phyloP scores from a whole-genome alignment of 179 eudicot species.

The Nepenthes alata region DNA sequence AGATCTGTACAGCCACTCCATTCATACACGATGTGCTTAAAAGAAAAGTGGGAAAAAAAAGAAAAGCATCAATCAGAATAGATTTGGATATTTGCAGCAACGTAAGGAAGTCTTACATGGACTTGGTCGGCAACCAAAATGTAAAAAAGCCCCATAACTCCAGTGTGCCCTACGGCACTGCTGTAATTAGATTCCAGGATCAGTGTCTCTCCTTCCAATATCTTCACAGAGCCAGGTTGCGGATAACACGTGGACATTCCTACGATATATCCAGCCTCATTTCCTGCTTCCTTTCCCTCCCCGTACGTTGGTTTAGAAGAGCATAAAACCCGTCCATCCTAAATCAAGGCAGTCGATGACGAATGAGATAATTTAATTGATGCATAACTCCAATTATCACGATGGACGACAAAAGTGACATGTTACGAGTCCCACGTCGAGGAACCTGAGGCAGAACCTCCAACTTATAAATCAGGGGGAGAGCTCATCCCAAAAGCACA shows the following conservation, averaged over 20 bases:
- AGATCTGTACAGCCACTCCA: too few species aligned
- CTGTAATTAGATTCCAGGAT: slow-evolving; percentile 62
- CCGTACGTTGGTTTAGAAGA: slow-evolving; percentile 68
- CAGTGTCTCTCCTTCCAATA: slow-evolving; percentile 49
- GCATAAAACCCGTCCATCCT: slow-evolving; percentile 63
- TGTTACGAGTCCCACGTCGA: too few species aligned
- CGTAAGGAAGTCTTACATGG: slow-evolving; percentile 1
- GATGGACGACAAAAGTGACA: not conserved
- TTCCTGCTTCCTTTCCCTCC: slow-evolving; percentile 55
- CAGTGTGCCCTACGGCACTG: slow-evolving; percentile 45
- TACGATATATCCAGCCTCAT: slow-evolving; percentile 83
- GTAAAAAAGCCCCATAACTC: slow-evolving; percentile 87
- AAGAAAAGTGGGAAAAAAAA: not conserved
- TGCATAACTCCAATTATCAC: too few species aligned
- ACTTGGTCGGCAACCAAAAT: slow-evolving; percentile 50
- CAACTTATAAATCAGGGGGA: too few species aligned
- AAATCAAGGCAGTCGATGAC: slow-evolving; percentile 6
- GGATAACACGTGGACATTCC: slow-evolving; percentile 96
- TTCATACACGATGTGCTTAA: not conserved
- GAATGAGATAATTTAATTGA: not conserved
- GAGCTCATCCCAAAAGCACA: too few species aligned
- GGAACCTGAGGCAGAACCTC: too few species aligned
- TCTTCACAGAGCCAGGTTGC: slow-evolving; percentile 46
- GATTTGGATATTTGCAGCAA: not conserved
- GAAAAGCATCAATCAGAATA: not conserved